phyloP scores from a whole-genome alignment of 352 stramenopile species.

The Phytophthora quininea region DNA sequence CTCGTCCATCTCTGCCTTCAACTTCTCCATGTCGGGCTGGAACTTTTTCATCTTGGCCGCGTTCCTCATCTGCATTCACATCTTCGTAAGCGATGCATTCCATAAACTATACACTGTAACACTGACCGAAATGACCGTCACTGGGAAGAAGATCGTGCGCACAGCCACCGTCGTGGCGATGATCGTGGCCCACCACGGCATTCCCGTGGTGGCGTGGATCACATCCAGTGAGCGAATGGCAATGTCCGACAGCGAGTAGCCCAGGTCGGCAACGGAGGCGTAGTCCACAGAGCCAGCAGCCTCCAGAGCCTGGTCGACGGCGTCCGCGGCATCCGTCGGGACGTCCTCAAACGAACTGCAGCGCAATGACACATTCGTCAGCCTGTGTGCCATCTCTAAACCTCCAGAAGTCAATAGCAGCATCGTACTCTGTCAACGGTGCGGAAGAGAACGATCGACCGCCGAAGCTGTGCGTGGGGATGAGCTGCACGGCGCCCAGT shows the following conservation, averaged over 20 bases:
- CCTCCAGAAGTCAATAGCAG: not conserved
- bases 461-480: constrained; percentile 49
- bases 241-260: constrained; percentile 65
- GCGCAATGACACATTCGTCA: constrained; percentile 6
- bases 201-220: constrained; percentile 78
- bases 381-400: not conserved
- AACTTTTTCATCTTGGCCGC: constrained; percentile 85
- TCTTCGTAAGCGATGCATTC: not conserved
- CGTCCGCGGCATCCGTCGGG: not conserved
- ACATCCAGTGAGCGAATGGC: constrained; percentile 76
- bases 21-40: constrained; percentile 86
- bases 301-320: not conserved
- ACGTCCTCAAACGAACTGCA: constrained; percentile 5
- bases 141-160: constrained; percentile 72
- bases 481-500: constrained; percentile 51
- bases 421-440: constrained; percentile 44
- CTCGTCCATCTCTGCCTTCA: constrained; percentile 68
- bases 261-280: constrained; percentile 62
- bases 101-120: not conserved
- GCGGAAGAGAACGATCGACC: constrained; percentile 70
- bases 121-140: constrained; percentile 81
- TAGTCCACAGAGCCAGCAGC: constrained; percentile 55
- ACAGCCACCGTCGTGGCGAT: constrained; percentile 81
- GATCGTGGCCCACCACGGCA: constrained; percentile 90
- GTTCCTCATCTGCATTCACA: constrained; percentile 67